Evolutionary conservation across 1,284 basidiomycete species (phyloP), one percentile per base, ranked within the genome.

Genomic region (Rhodotorula sp.): DNA sequence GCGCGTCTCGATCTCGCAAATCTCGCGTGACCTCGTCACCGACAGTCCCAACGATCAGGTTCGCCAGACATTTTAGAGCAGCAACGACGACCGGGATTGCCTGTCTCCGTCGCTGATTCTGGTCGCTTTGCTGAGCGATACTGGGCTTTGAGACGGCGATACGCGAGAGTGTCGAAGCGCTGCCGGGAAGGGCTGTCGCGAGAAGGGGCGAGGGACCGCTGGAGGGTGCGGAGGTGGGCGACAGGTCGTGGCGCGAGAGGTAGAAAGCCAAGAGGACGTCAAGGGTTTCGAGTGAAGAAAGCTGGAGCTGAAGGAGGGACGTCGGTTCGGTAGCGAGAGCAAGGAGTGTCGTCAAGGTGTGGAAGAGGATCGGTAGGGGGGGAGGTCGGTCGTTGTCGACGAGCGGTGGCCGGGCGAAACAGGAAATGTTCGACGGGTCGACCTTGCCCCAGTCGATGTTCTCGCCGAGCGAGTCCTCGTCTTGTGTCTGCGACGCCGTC

Each of bases 291-390:
- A 95, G 82, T 11, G 89, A 88, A 1, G 82, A 70, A 16, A 83
- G 82, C 77, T 92, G 90, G 34, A 94, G 81, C 15, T 85, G 78
- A 4, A 85, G 78, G 74, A 88, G 83, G 5, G 81, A 81, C 4
- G 89, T 88, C 48, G 83, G 81, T 0, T 87, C 83, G 7, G 83
- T 82, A 1, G 77, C 59, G 20, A 79, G 73, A 20, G 79, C 80
- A 59, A 94, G 82, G 16, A 93, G 82, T 3, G 87, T 85, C 70
- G 90, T 87, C 61, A 95, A 80, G 3, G 89, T 91, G 79, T 91
- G 90, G 18, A 92, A 93, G 46, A 94, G 81, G 44, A 94, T 84
- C 4, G 94, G 89, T 7, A 62, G 50, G 1, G 73, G 74, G 31
- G 73, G 73, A 31, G 54, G 34, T 47, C n/a, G 57, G 34, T 51